Evolutionary conservation across 306 rosid genomes (phyloP).

Genomic region (Prinsepia uniflora): DNA sequence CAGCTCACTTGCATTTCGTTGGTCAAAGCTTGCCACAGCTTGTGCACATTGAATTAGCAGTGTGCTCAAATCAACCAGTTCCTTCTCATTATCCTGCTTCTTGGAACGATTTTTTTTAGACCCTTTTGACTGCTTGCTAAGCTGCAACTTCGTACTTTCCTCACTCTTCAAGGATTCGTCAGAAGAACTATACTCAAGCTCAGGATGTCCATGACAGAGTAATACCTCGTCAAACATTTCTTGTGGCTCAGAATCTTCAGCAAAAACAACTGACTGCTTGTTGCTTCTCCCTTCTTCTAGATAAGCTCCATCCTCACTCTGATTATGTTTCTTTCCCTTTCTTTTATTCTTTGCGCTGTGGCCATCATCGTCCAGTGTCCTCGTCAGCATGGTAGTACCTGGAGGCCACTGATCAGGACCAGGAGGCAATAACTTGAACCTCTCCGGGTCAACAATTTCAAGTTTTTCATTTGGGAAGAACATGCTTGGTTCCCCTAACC

Average conservation of each 20-base stretch:
- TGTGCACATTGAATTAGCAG: constrained; percentile 37
- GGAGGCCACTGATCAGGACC: background rate
- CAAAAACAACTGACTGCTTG: constrained; percentile 30
- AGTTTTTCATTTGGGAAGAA: constrained; percentile 18
- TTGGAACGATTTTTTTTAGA: constrained; percentile 4
- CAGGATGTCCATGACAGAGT: constrained; percentile 22
- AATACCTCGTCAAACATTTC: constrained; percentile 38
- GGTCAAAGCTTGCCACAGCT: constrained; percentile 34
- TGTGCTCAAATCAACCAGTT: constrained; percentile 35
- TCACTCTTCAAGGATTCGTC: constrained; percentile 7
- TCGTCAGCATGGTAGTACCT: background rate
- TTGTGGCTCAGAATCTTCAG: constrained; percentile 26
- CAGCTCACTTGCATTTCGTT: constrained; percentile 19
- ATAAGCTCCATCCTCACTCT: constrained; percentile 21
- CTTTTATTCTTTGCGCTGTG: constrained; percentile 8
- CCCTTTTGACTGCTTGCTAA: constrained; percentile 15
- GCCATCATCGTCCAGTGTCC: background rate
- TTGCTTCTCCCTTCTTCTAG: constrained; percentile 27
- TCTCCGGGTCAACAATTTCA: constrained; percentile 19
- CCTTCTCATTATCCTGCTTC: constrained; percentile 7
- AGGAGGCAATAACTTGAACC: background rate
- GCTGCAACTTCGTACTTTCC: background rate
- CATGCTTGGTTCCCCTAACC: constrained; percentile 18
- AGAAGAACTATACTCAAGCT: background rate
- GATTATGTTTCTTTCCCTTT: constrained; percentile 29